Conservation (phyloP, 2,329 filamentous ascomycete genomes). For the Cercospora sp. region DNA sequence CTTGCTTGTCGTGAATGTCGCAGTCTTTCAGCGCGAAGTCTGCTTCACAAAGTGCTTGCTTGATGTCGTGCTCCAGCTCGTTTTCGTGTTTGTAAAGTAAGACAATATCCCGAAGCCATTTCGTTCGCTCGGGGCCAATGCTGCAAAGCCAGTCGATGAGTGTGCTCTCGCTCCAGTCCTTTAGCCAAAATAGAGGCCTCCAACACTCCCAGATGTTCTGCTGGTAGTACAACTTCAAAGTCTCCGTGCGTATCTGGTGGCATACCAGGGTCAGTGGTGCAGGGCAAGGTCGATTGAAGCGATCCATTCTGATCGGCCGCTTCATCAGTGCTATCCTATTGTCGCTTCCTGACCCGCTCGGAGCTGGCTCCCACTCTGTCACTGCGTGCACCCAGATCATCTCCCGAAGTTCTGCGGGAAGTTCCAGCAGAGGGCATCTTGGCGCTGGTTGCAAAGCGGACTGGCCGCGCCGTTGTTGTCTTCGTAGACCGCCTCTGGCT, state of each 20-base stretch:
- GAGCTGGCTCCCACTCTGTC: conserved; percentile 23
- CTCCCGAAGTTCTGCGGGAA: conserved; percentile 31
- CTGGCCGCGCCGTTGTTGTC: neutral
- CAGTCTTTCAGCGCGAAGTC: conserved; percentile 23
- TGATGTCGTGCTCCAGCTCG: conserved; percentile 29
- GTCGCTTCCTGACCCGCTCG: conserved; percentile 1
- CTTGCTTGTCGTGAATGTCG: conserved; percentile 23
- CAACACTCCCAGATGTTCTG: conserved; percentile 32
- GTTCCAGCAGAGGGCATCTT: conserved; percentile 24
- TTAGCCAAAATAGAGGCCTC: conserved; percentile 31
- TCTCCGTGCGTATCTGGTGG: conserved; percentile 27
- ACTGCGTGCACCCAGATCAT: conserved; percentile 27
- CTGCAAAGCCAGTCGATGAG: conserved; percentile 30
- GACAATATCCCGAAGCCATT: conserved; percentile 30
- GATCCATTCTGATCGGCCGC: conserved; percentile 28
- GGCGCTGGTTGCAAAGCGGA: neutral
- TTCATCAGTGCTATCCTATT: conserved; percentile 1
- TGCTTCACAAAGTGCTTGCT: conserved; percentile 24
- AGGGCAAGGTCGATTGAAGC: conserved; percentile 24
- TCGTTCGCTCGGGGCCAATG: conserved; percentile 24
- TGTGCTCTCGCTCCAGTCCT: conserved; percentile 29
- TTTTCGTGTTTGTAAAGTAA: conserved; percentile 31
- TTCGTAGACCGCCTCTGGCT: neutral
- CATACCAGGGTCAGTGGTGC: conserved; percentile 27
- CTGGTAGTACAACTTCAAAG: conserved; percentile 31